A percentile compares a stretch with the other conserved stretches of the same genome.
Conservation (phyloP, 202 grass and related monocot species). For the Elaeis oleifera region DNA sequence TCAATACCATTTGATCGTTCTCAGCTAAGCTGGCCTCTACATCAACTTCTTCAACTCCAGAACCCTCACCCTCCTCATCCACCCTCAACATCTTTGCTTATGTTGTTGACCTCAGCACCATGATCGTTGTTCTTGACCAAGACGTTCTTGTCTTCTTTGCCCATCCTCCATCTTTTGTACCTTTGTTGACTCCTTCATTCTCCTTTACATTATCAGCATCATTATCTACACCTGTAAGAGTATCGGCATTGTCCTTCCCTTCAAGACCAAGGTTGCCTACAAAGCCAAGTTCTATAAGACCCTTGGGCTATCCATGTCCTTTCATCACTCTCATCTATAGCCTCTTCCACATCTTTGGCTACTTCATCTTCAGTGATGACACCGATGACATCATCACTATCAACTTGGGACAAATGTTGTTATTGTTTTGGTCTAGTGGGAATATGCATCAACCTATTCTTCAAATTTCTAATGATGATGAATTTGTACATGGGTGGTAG, state of each 20-base stretch:
- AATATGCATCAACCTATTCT: not conserved
- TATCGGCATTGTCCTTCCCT: not conserved
- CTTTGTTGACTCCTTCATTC: not conserved
- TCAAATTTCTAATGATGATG: not conserved
- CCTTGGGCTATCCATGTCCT: not conserved
- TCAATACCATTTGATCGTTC: too few relatives aligned
- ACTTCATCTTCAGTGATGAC: not conserved
- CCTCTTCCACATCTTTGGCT: not conserved
- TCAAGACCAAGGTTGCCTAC: not conserved
- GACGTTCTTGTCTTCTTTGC: not conserved
- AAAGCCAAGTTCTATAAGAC: not conserved
- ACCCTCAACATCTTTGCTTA: too few relatives aligned
- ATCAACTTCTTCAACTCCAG: too few relatives aligned
- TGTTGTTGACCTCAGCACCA: not conserved
- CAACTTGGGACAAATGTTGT: not conserved
- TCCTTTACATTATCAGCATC: not conserved
- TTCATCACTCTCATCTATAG: not conserved
- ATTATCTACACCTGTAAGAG: not conserved
- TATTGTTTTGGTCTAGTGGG: not conserved
- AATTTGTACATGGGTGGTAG: not conserved
- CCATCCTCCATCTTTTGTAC: not conserved
- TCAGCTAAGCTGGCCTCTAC: too few relatives aligned
- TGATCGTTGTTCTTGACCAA: not conserved
- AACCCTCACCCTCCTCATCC: too few relatives aligned
- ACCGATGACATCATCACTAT: not conserved